Evolutionary conservation across 495 filamentous ascomycete species (phyloP).

Genomic region (Aspergillus cavernicola): DNA sequence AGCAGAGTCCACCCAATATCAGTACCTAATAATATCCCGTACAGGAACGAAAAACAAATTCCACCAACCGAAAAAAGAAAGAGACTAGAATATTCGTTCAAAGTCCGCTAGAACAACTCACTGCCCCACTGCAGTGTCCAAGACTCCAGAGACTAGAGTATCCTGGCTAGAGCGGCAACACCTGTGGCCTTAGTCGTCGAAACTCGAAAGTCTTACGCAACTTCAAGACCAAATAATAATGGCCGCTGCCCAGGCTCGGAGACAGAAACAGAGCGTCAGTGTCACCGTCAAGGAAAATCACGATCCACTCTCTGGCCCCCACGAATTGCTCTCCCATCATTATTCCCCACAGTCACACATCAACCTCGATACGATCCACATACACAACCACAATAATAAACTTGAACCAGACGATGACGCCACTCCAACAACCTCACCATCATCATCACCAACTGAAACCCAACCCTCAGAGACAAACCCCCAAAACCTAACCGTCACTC

Average conservation of each 20-base stretch:
- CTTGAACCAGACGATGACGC: neutral
- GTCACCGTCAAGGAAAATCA: neutral
- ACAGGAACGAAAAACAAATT: no score
- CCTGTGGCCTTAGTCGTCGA: no score
- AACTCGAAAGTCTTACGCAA: no score
- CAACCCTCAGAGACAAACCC: no score
- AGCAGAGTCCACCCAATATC: no score
- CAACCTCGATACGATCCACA: neutral
- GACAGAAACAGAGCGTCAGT: neutral
- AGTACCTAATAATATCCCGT: no score
- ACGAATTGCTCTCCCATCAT: neutral
- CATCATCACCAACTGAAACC: no score
- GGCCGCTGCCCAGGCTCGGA: neutral
- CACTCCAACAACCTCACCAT: neutral
- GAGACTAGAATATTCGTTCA: neutral
- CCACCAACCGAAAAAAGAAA: conserved; percentile 1
- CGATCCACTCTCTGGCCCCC: conserved; percentile 4
- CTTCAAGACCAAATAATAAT: no score
- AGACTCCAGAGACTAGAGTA: no score
- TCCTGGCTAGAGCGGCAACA: no score
- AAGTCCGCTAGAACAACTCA: neutral
- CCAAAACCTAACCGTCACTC: no score
- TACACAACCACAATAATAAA: neutral
- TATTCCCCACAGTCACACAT: neutral
- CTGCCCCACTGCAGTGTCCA: neutral